These are phyloP conservation scores for Xanthoconium purpureum DNA, from an alignment of 768 basidiomycete genomes.

Conservation along the genomic window DNA sequence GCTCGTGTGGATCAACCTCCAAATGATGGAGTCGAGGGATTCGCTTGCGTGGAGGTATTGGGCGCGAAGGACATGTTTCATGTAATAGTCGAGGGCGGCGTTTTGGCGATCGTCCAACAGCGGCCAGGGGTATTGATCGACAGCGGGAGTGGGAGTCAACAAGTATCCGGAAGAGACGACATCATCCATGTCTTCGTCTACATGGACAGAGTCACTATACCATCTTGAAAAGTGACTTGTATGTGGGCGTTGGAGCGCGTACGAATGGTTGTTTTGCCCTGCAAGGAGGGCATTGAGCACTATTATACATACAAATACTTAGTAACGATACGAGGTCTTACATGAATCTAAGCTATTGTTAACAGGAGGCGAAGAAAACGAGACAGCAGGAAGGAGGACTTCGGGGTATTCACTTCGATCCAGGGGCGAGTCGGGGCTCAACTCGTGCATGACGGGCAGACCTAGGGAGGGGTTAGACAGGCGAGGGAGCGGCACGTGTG, in stretches of 20 bases:
- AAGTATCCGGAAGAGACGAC: constrained; percentile 24
- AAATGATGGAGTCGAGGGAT: constrained; percentile 45
- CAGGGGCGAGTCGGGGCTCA: constrained; percentile 33
- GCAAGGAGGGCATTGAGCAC: constrained; percentile 61
- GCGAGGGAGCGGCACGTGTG: background rate
- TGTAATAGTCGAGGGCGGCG: constrained; percentile 43
- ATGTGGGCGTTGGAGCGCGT: constrained; percentile 28
- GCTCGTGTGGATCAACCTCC: constrained; percentile 46
- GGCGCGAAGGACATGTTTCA: constrained; percentile 57
- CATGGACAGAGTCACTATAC: constrained; percentile 10
- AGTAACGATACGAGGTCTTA: constrained; percentile 73
- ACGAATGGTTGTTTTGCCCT: constrained; percentile 38
- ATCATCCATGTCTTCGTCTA: constrained; percentile 14
- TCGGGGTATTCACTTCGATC: constrained; percentile 29
- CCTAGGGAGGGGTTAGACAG: constrained; percentile 14
- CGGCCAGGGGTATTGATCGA: constrained; percentile 16
- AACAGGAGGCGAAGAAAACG: constrained; percentile 35
- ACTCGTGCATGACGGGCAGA: constrained; percentile 30
- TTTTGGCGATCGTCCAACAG: constrained; percentile 18
- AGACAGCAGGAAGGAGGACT: constrained; percentile 31
- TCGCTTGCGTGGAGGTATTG: constrained; percentile 70
- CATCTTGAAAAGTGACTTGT: constrained; percentile 26
- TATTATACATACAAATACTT: constrained; percentile 63
- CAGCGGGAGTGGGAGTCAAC: constrained; percentile 3
- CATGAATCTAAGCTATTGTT: constrained; percentile 62